A percentile compares a stretch with the other conserved stretches of the same genome.
These are phyloP conservation scores for Huiozyma sinensis DNA, from an alignment of 805 yeast genomes.

Conservation along the genomic window DNA sequence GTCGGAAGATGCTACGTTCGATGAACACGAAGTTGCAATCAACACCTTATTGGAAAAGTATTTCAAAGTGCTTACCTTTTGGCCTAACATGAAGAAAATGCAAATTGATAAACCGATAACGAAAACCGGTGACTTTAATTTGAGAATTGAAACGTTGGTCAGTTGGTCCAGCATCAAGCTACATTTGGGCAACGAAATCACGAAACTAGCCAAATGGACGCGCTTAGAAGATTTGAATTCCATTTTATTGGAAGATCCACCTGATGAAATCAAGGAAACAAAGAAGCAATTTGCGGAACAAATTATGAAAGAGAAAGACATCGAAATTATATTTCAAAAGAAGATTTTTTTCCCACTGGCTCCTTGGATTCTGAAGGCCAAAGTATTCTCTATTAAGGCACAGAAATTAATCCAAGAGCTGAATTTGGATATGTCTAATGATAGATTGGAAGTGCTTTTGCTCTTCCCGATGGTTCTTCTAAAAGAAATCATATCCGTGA, in stretches of 20 bases:
- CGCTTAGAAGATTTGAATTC: slow-evolving; percentile 63
- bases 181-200: slow-evolving; percentile 53
- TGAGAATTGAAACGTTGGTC: slow-evolving; percentile 60
- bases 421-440: slow-evolving; percentile 65
- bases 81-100: slow-evolving; percentile 78
- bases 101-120: slow-evolving; percentile 64
- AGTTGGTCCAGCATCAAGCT: slow-evolving; percentile 76
- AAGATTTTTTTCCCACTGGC: slow-evolving; percentile 59
- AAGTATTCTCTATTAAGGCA: slow-evolving; percentile 54
- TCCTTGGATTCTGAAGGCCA: slow-evolving; percentile 77
- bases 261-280: slow-evolving; percentile 38
- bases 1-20: slow-evolving; percentile 30
- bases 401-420: slow-evolving; percentile 52
- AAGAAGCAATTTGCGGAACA: slow-evolving; percentile 73
- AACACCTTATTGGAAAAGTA: slow-evolving; percentile 45
- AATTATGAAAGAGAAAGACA: slow-evolving; percentile 69
- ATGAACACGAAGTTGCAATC: slow-evolving; percentile 42
- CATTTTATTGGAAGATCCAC: slow-evolving; percentile 3
- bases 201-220: slow-evolving; percentile 63
- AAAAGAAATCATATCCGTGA: slow-evolving; percentile 63
- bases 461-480: slow-evolving; percentile 71
- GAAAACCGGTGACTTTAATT: slow-evolving; percentile 50
- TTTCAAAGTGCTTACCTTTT: slow-evolving; percentile 59
- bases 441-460: slow-evolving; percentile 52
- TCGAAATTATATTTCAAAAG: slow-evolving; percentile 58